Conservation (phyloP, 139 green algal species). For the Penium margaritaceum region DNA sequence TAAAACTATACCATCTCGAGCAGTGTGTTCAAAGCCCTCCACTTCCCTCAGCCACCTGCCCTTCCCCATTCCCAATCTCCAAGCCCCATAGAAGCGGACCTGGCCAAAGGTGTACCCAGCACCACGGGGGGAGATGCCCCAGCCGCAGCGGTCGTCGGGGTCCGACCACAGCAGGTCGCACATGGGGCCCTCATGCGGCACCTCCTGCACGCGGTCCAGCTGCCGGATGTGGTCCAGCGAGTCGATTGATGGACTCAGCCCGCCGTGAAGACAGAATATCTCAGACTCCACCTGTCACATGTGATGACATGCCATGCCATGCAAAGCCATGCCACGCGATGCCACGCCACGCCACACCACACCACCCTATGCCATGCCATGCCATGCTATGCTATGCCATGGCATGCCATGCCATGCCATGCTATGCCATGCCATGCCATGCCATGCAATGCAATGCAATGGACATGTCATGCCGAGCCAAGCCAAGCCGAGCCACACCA, state of each 20-base stretch:
- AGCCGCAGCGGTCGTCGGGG: conserved; percentile 91
- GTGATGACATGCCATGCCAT: not conserved
- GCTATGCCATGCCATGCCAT: not conserved
- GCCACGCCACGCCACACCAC: conserved; percentile 60
- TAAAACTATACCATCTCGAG: too few species aligned
- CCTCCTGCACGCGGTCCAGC: conserved; percentile 90
- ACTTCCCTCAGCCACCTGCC: too few species aligned
- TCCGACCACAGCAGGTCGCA: conserved; percentile 97
- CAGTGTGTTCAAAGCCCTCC: too few species aligned
- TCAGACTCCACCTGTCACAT: conserved; percentile 61
- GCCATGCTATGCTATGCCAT: not conserved
- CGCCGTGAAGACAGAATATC: conserved; percentile 97
- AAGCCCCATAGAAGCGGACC: too few species aligned
- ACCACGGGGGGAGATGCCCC: conserved; percentile 92
- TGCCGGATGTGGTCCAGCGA: conserved; percentile 88
- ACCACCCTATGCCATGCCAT: not conserved
- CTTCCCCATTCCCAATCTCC: too few species aligned
- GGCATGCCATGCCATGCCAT: not conserved
- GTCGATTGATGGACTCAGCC: conserved; percentile 89
- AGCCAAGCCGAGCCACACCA: too few species aligned
- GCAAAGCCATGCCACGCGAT: conserved; percentile 53
- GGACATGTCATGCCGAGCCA: too few species aligned
- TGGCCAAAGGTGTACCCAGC: conserved; percentile 96
- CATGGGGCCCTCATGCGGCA: conserved; percentile 70
- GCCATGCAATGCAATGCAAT: too few species aligned